phyloP scores from a whole-genome alignment of 306 rosid species.

The Lotus japonicus region DNA sequence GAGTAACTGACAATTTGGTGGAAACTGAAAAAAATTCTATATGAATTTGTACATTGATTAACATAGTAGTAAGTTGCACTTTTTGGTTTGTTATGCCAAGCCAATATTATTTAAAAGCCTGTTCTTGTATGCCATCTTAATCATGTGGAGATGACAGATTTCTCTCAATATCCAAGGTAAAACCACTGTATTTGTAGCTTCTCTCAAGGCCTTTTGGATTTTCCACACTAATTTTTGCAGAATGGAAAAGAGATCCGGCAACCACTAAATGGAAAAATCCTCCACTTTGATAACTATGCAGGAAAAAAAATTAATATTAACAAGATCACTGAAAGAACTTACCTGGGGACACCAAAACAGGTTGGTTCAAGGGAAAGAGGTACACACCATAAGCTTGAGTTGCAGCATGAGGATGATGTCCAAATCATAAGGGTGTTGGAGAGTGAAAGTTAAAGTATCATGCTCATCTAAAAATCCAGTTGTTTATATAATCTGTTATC shows the following conservation, averaged over 20 bases:
- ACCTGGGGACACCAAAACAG: not conserved
- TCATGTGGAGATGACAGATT: too few species aligned
- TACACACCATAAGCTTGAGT: not conserved
- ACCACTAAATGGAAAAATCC: not conserved
- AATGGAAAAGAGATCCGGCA: not conserved
- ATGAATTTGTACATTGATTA: too few species aligned
- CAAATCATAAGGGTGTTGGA: not conserved
- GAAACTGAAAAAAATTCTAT: too few species aligned
- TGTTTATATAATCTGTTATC: not conserved
- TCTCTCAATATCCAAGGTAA: too few species aligned
- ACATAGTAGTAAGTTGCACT: too few species aligned
- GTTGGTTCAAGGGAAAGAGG: not conserved
- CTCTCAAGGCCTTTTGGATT: too few species aligned
- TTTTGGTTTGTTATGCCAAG: too few species aligned
- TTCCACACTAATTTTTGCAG: too few species aligned
- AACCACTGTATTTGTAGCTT: too few species aligned
- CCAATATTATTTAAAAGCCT: too few species aligned
- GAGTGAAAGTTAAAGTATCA: not conserved
- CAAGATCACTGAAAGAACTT: not conserved
- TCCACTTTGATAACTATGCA: not conserved
- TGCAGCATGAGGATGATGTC: not conserved
- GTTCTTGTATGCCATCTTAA: too few species aligned
- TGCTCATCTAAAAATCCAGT: not conserved
- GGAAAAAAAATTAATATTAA: not conserved
- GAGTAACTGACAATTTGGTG: too few species aligned